Percentiles rank a stretch among this genome's conserved stretches.
phyloP scores from a whole-genome alignment of 2,329 filamentous ascomycete species.

The Bipolaris zeicola region DNA sequence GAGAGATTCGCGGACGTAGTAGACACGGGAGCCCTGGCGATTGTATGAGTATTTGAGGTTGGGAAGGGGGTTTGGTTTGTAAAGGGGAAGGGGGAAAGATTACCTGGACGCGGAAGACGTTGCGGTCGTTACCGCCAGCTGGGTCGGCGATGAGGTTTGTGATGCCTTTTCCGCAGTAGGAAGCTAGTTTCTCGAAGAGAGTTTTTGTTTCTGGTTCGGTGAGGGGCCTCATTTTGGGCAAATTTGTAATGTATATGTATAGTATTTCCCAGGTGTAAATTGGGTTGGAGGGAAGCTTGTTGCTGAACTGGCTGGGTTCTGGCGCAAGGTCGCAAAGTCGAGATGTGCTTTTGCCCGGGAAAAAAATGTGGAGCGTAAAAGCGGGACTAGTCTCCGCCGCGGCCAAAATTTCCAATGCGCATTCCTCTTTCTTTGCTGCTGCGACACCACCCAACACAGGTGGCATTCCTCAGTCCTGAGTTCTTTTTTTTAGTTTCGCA shows the following conservation, averaged over 20 bases:
- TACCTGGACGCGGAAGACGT: constrained; percentile 59
- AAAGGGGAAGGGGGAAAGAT: neutral
- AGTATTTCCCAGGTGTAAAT: neutral
- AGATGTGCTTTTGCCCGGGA: constrained; percentile 7
- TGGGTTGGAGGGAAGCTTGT: neutral
- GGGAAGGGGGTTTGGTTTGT: neutral
- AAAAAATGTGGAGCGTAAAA: constrained; percentile 21
- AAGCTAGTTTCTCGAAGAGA: constrained; percentile 89
- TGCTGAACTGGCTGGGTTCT: constrained; percentile 17
- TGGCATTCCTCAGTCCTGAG: neutral
- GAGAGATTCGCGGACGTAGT: constrained; percentile 87
- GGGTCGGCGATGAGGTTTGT: constrained; percentile 68
- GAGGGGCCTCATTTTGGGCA: constrained; percentile 72
- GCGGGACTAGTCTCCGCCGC: constrained; percentile 22
- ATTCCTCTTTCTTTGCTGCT: constrained; percentile 4
- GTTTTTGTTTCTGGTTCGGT: constrained; percentile 80
- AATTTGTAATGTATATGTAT: neutral
- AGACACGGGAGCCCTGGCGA: constrained; percentile 77
- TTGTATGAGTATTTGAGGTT: constrained; percentile 10
- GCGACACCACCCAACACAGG: constrained; percentile 2
- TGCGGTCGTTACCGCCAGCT: constrained; percentile 40
- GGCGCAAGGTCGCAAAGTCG: constrained; percentile 18
- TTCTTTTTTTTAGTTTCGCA: neutral
- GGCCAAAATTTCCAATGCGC: constrained; percentile 32
- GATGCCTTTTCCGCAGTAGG: constrained; percentile 86